Evolutionary conservation across 345 rosid species (phyloP), one percentile per base, ranked within the genome.

Genomic region (Firmiana major): DNA sequence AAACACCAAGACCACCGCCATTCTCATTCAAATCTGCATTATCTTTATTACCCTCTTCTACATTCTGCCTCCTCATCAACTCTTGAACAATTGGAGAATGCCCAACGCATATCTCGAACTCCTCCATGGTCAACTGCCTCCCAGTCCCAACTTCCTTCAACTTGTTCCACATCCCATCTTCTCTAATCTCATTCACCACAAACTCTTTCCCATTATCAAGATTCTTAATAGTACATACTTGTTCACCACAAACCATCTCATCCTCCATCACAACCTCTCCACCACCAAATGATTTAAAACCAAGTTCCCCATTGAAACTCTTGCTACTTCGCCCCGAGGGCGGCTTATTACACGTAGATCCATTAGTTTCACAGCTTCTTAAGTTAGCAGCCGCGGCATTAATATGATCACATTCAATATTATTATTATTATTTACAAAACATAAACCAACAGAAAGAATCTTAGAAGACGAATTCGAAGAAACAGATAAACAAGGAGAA

Each of bases 21-120:
- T 85, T 91, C 4, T 70, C 76, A 66, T 75, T 79, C 28, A 82
- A 77, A 63, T 90, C 88, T 17, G 80, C 71, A 70, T 22, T 80
- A 78, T 85, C 93, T 48, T 86, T 83, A 40, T 75, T 80, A 40
- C 90, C 90, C 68, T 90, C 97, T 82, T 93, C 98, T 40, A 90
- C 94, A 75, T 89, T 92, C 81, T 96, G 98, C 79, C 99, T 85
- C 85, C 98, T 92, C 98, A 96, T 93, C 85, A 96, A 76, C 73
- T 96, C 99, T 78, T 90, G 97, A 54, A 93, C 99, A 55, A 96
- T 91, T 0, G 99, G 98, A 0, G 99, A 96, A 82, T 93, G 97
- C 66, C 99, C 98, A 2, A 93, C 94, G 49, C 87, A 83, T 87
- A 87, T 86, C 78, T 96, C 93, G 71, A 96, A 96, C 84, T 96